Percentiles rank a stretch among this genome's conserved stretches.
These are phyloP conservation scores for Lenzites betulinus DNA, from an alignment of 768 basidiomycete genomes.

Conservation along the genomic window DNA sequence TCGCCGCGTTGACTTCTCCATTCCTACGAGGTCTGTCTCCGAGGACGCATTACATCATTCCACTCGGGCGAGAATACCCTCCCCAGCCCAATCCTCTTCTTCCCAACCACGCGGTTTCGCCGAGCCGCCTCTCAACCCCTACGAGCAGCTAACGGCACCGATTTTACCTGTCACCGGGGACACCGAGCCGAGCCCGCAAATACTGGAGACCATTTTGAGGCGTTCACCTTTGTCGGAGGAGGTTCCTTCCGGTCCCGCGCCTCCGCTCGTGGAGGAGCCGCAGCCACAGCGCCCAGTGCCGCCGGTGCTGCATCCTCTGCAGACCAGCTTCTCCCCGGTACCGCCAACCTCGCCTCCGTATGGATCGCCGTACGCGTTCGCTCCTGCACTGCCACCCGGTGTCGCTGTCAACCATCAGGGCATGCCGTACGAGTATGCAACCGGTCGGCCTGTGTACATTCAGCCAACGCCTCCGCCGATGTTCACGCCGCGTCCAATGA, in stretches of 20 bases:
- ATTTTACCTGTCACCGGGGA: constrained; percentile 7
- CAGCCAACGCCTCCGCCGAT: constrained; percentile 56
- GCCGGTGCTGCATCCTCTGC: constrained; percentile 44
- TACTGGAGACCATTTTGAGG: constrained; percentile 52
- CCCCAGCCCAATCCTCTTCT: constrained; percentile 18
- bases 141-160: constrained; percentile 9
- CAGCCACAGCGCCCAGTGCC: constrained; percentile 33
- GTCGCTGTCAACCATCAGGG: constrained; percentile 75
- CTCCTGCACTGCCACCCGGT: constrained; percentile 61
- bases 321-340: constrained; percentile 44
- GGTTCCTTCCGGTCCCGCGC: constrained; percentile 4
- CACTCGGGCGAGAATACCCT: neutral
- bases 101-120: neutral
- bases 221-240: constrained; percentile 35
- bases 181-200: constrained; percentile 30
- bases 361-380: constrained; percentile 67
- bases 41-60: constrained; percentile 9
- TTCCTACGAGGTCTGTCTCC: constrained; percentile 23
- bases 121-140: constrained; percentile 2
- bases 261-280: constrained; percentile 11
- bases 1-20: constrained; percentile 31
- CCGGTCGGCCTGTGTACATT: constrained; percentile 78
- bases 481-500: constrained; percentile 68
- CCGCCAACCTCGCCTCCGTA: constrained; percentile 56
- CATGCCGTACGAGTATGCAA: constrained; percentile 79